Evolutionary conservation across 257 asterid genomes (phyloP), one percentile per base, ranked within the genome.

Genomic region (Henckelia pumila): DNA sequence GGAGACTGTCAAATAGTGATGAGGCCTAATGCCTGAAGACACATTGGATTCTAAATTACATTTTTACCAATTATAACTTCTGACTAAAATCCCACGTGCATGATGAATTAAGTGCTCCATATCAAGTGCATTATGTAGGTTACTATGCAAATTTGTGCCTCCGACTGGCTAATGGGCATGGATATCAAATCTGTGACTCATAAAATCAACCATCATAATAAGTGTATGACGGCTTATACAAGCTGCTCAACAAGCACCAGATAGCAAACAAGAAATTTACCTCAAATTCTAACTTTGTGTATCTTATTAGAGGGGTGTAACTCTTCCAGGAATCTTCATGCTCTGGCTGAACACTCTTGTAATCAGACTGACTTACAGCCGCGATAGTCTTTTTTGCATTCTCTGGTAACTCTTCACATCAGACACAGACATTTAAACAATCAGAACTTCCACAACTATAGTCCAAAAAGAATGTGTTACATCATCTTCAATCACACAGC

Each of bases 231-330:
- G 21, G 59, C 44, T 22, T 29, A 29, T 29, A 21, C 65, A 61
- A 7, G 23, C 58, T 16, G 37, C 44, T 37, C 11, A 61, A 5
- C 17, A 21, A 67, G 50, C 22, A 66, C 57, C 28, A 56, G 64
- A 56, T 22, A 63, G 67, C 28, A 56, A 40, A 29, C 40, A 71
- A 61, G 69, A 71, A 75, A 64, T 67, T 66, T 77, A 90, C 99
- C 90, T 93, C 80, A 77, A 93, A 93, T 74, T 78, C 85, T 79
- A 93, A 73, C 73, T 88, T 93, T 24, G 95, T 88, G 78, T 90
- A 90, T 76, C 86, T 84, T 73, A 93, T 80, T 59, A 65, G 81
- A 6, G 97, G 99, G 63, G 95, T 88, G 71, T 79, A 85, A 79
- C 84, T 80, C 90, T 81, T 88, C 56, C 55, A 55, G 66, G 84